phyloP scores from a whole-genome alignment of 1,284 basidiomycete species.

The Moesziomyces aphidis region DNA sequence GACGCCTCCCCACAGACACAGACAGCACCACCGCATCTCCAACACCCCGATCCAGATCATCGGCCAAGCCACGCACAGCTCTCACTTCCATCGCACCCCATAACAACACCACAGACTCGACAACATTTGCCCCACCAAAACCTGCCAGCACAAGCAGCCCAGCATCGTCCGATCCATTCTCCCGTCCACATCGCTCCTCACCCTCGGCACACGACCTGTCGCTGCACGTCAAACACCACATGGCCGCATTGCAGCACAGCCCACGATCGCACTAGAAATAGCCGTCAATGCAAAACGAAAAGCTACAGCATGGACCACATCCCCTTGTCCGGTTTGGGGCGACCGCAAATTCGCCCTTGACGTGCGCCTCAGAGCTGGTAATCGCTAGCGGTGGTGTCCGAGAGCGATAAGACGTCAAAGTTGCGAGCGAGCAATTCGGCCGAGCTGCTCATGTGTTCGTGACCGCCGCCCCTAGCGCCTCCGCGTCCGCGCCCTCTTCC shows the following conservation, averaged over 20 bases:
- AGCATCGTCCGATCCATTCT: conserved; percentile 16
- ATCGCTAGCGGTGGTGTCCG: conserved; percentile 16
- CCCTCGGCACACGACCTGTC: conserved; percentile 27
- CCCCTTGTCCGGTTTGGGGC: neutral
- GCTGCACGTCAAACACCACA: conserved; percentile 33
- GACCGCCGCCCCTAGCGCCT: too few species aligned
- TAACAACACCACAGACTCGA: neutral
- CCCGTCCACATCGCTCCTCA: conserved; percentile 12
- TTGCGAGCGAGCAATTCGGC: too few species aligned
- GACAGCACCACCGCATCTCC: conserved; percentile 35
- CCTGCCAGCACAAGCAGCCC: neutral
- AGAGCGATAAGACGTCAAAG: conserved; percentile 26
- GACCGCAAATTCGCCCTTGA: neutral
- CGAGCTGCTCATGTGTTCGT: too few species aligned
- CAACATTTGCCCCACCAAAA: neutral
- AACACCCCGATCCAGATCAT: conserved; percentile 24
- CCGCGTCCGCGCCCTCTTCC: too few species aligned
- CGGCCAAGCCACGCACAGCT: conserved; percentile 12
- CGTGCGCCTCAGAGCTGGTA: neutral
- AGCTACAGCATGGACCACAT: too few species aligned
- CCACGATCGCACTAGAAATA: conserved; percentile 19
- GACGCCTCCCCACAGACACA: conserved; percentile 20
- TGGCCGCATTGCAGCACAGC: conserved; percentile 35
- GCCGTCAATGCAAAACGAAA: neutral
- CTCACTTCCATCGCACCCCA: conserved; percentile 28